Evolutionary conservation across 148 eudicot genomes (phyloP), one percentile per base, ranked within the genome.

Genomic region (Arbutus unedo): DNA sequence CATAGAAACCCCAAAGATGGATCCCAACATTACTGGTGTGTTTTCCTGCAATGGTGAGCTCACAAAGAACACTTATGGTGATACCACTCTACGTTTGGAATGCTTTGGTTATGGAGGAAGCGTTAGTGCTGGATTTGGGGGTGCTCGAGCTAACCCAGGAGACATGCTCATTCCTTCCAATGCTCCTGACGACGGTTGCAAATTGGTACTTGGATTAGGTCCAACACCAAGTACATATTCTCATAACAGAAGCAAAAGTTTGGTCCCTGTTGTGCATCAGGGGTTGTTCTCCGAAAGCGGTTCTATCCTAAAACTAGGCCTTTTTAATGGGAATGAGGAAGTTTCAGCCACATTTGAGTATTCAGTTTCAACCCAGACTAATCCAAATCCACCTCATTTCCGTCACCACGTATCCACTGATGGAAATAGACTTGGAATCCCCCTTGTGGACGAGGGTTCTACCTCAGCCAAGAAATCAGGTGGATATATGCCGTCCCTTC

Each of bases 391-490:
- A 50, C 79, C 85, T 84, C 80, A 70, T 57, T 83, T 62, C 68
- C 72, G 68, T 21, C 44, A 82, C 19, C 84, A 86, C 55, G 76
- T 78, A n/a, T 76, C 83, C 68, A 53, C 60, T 80, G 86, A 75
- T 82, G 81, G 80, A 47, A 66, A 81, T 54, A 85, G 62, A 60
- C 64, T 50, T 48, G 38, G 59, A 25, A 77, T 87, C 80, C 87
- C 91, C 73, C 79, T 92, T 59, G 86, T 85, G 15, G 99, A 96
- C 76, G 98, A 96, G 84, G 98, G 98, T n/a, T 96, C 99, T 31
- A 93, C 98, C 68, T 91, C 99, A 56, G 98, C 97, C 53, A 96
- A 91, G 90, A 92, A 85, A 84, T 93, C 98, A 15, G 98, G 98
- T 62, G 99, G 99, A 55, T 96, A 92, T 76, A 93, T 96, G 97